A percentile compares a stretch with the other conserved stretches of the same genome.
Conservation (phyloP, 257 asterid genomes). For the Oldenlandia corymbosa region DNA sequence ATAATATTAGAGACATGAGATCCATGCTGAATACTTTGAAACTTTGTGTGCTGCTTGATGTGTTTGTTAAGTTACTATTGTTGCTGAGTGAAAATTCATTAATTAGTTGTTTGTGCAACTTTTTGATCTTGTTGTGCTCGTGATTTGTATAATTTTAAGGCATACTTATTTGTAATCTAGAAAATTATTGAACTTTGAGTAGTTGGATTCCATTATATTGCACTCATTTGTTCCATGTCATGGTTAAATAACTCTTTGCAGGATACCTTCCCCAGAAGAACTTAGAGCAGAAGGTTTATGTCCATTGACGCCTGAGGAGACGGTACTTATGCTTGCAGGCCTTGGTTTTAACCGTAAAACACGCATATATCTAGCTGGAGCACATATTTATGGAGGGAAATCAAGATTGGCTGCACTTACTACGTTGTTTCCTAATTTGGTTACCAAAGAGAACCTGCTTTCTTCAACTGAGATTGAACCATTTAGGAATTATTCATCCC, state of each 20-base stretch:
- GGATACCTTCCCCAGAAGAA: conserved; percentile 69
- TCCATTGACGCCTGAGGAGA: conserved; percentile 99
- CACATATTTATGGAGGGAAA: conserved; percentile 88
- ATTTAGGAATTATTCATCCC: conserved; percentile 77
- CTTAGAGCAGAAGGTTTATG: conserved; percentile 84
- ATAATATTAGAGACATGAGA: not conserved
- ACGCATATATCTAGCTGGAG: conserved; percentile 86
- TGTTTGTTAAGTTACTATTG: not conserved
- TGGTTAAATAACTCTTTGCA: conserved; percentile 21
- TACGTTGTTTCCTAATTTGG: conserved; percentile 84
- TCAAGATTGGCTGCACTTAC: conserved; percentile 79
- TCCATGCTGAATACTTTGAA: not conserved
- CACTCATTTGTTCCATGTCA: not conserved
- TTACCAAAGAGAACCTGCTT: conserved; percentile 84
- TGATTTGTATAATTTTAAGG: not conserved
- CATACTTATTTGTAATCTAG: not conserved
- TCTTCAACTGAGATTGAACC: conserved; percentile 77
- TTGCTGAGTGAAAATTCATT: not conserved
- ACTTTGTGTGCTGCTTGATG: not conserved
- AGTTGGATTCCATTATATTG: no score
- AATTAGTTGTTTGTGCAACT: no score
- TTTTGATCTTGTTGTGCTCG: not conserved
- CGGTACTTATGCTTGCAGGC: conserved; percentile 92
- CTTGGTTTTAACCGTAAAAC: conserved; percentile 87
- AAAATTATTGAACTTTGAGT: no score